Evolutionary conservation across 1,284 basidiomycete genomes (phyloP), one percentile per base, ranked within the genome.

Genomic region (Marasmius oreades): DNA sequence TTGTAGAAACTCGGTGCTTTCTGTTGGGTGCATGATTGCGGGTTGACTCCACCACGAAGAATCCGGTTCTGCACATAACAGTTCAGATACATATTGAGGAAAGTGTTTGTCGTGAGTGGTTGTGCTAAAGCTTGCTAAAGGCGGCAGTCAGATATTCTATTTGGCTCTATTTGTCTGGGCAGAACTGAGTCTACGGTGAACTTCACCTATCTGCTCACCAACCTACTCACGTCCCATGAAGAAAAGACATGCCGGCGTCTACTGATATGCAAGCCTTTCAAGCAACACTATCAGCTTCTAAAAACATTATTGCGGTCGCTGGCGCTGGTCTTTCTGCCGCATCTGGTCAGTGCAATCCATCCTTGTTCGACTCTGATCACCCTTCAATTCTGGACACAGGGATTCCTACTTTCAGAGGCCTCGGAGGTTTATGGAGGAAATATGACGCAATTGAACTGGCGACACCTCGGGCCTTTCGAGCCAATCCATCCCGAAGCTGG

Each of bases 301-400:
- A 79, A 57, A 69, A 79, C 57, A 82, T 86, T 53, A 75, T 86
- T 22, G 80, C 77, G 22, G 70, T 88, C 3, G 82, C 83, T 24
- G 85, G 86, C 14, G 86, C 85, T 33, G 85, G 85, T 0, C 69
- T 85, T 5, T 85, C 82, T 42, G 81, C 82, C 55, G 82, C 78
- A 3, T 85, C 85, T 12, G 82, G 83, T 81, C 60, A 52, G 67
- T 31, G 11, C 20, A 28, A 7, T n/a, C 26, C 16, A 3, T 56
- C 11, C 14, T 44, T 31, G 28, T 31, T 31, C 28, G 10, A 10
- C n/a, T n/a, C 28, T 31, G 5, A 31, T 31, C 28, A 10, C 10
- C 10, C 28, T 31, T 10, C 28, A 10, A 31, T 31, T 31, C 28
- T 46, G n/a, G 53, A 26, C 20, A 28, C 58, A 82, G 83, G 84